Percentiles rank a stretch among this genome's conserved stretches.
Conservation (phyloP, 1,284 basidiomycete species). For the Peniophora sp. region DNA sequence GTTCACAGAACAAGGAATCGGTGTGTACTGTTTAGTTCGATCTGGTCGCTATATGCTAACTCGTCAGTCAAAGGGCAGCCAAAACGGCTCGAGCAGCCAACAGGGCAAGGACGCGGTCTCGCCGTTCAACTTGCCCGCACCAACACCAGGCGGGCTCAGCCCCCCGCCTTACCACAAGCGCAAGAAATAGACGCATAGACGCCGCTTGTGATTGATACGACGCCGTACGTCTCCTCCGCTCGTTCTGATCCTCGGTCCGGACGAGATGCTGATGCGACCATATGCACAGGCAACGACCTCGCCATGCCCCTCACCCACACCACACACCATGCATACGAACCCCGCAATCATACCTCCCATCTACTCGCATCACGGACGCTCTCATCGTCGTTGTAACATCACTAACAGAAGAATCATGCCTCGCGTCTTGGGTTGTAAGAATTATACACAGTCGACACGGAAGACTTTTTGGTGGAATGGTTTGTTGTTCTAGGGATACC, state of each 20-base stretch:
- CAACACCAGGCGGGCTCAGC: slow-evolving; percentile 12
- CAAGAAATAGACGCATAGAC: slow-evolving; percentile 6
- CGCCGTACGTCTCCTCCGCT: neutral
- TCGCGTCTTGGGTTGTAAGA: too few relatives aligned
- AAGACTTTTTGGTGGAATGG: too few relatives aligned
- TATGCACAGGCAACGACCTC: neutral
- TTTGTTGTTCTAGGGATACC: too few relatives aligned
- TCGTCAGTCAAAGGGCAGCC: too few relatives aligned
- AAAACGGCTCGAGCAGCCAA: neutral
- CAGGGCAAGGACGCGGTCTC: neutral
- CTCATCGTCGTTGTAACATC: too few relatives aligned
- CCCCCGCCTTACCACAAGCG: slow-evolving; percentile 14
- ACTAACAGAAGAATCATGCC: too few relatives aligned
- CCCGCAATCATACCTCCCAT: neutral
- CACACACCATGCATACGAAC: neutral
- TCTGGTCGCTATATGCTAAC: too few relatives aligned
- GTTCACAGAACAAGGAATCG: too few relatives aligned
- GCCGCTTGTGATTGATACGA: neutral
- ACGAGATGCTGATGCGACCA: neutral
- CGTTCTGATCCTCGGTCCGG: neutral
- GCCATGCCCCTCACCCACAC: neutral
- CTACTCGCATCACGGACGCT: neutral
- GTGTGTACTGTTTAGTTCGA: too few relatives aligned
- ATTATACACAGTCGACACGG: too few relatives aligned
- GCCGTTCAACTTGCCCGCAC: slow-evolving; percentile 8